Evolutionary conservation across 208 protist genomes (phyloP).

Genomic region (Trypanosoma boissoni): DNA sequence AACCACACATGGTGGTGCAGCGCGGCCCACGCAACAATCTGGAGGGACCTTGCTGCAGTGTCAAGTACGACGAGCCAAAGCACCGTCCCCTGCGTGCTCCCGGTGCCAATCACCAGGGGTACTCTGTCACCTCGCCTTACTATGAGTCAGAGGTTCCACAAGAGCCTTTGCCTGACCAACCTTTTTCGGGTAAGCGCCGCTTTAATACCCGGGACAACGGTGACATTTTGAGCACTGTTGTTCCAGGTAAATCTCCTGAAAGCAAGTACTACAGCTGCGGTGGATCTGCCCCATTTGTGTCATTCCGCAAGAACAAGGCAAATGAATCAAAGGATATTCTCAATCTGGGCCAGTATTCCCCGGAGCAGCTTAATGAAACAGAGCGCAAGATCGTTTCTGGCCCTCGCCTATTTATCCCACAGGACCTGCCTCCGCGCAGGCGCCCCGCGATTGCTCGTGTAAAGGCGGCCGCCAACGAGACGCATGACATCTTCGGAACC

Average conservation of each 20-base stretch:
- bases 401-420: conserved; percentile 48
- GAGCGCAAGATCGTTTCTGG: conserved; percentile 40
- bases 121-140: conserved; percentile 29
- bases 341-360: conserved; percentile 65
- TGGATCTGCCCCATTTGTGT: neutral
- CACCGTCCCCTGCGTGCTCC: conserved; percentile 19
- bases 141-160: conserved; percentile 23
- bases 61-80: conserved; percentile 26
- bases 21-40: conserved; percentile 23
- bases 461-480: conserved; percentile 55
- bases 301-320: conserved; percentile 28
- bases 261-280: neutral
- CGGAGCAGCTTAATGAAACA: conserved; percentile 64
- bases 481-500: conserved; percentile 80
- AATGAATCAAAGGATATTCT: conserved; percentile 77
- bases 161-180: too few relatives aligned
- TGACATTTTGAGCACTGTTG: conserved; percentile 4
- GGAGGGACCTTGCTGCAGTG: conserved; percentile 20
- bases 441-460: conserved; percentile 48
- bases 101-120: conserved; percentile 13
- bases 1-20: neutral
- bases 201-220: conserved; percentile 1
- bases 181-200: conserved; percentile 7
- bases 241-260: neutral
- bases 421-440: conserved; percentile 41